phyloP scores from a whole-genome alignment of 2,329 filamentous ascomycete species.

The Aspergillus fijiensis region DNA sequence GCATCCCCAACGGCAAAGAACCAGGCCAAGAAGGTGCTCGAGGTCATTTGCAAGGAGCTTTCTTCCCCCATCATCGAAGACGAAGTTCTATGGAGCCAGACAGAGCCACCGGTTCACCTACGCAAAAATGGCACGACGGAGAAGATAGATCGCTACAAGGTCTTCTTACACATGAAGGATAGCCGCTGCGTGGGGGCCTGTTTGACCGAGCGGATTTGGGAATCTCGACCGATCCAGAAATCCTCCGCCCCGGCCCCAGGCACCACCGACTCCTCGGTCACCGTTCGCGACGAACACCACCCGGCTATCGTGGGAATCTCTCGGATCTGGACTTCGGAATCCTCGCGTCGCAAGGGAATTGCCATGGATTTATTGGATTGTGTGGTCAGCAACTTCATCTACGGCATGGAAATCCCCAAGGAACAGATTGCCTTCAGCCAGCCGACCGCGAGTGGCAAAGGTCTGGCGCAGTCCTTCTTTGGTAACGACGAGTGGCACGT shows the following conservation, averaged over 20 bases:
- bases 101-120: conserved; percentile 40
- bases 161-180: conserved; percentile 61
- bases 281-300: conserved; percentile 43
- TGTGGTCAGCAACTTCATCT: conserved; percentile 56
- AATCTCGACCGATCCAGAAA: conserved; percentile 53
- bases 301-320: conserved; percentile 61
- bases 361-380: conserved; percentile 59
- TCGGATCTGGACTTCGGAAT: conserved; percentile 63
- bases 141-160: conserved; percentile 55
- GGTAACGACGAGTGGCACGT: conserved; percentile 60
- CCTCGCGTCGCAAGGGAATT: conserved; percentile 57
- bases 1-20: conserved; percentile 53
- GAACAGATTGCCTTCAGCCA: conserved; percentile 63
- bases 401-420: conserved; percentile 56
- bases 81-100: conserved; percentile 56
- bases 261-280: conserved; percentile 45
- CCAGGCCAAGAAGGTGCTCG: conserved; percentile 57
- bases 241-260: conserved; percentile 14
- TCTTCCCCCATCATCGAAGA: conserved; percentile 61
- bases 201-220: conserved; percentile 60
- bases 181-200: conserved; percentile 63
- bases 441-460: conserved; percentile 62
- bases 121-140: conserved; percentile 34
- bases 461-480: conserved; percentile 59
- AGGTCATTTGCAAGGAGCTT: conserved; percentile 63